Evolutionary conservation across 257 asterid genomes (phyloP), one percentile per base, ranked within the genome.

Genomic region (Ilex asprella): DNA sequence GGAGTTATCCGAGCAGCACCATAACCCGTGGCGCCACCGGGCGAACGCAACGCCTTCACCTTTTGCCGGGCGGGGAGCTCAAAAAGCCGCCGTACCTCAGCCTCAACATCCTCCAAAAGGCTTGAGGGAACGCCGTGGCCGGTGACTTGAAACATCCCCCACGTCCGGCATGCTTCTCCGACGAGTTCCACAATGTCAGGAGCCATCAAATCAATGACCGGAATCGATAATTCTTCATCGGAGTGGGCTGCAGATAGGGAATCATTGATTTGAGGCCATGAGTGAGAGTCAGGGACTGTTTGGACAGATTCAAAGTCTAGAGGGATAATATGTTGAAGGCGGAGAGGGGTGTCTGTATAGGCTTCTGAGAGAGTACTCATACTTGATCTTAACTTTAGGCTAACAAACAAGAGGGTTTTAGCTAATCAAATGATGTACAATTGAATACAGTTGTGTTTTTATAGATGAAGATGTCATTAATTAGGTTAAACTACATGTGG

Each of bases 1-100:
- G 87, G 86, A 2, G 93, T 67, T 39, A 91, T 84, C 52, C 89
- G 76, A 32, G 98, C 85, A 61, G 70, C 67, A 12, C 98, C 98
- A 13, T 88, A 91, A 12, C 98, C 96, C 30, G 96, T 76, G 69
- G 78, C 83, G 11, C 94, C 89, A 29, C 56, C 61, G 0, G 86
- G 76, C 0, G 83, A 50, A 0, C 98, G 73, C 65, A 88, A 44
- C 31, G 70, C 86, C 81, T 60, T 79, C 6, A 66, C 67, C 59
- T 88, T 87, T 27, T 12, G 69, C 1, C 77, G 58, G 0, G 65
- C 61, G 13, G 97, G 88, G 12, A 91, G 84, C 5, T 56, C 59
- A 9, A 91, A 91, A 44, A 88, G 74, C 30, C 80, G 70, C 52
- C 67, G 65, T 0, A 75, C 72, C 39, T 82, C 85, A 6, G 57